These are phyloP conservation scores for Eremothecium gossypii DNA, from an alignment of 1,139 yeast genomes.

Conservation along the genomic window DNA sequence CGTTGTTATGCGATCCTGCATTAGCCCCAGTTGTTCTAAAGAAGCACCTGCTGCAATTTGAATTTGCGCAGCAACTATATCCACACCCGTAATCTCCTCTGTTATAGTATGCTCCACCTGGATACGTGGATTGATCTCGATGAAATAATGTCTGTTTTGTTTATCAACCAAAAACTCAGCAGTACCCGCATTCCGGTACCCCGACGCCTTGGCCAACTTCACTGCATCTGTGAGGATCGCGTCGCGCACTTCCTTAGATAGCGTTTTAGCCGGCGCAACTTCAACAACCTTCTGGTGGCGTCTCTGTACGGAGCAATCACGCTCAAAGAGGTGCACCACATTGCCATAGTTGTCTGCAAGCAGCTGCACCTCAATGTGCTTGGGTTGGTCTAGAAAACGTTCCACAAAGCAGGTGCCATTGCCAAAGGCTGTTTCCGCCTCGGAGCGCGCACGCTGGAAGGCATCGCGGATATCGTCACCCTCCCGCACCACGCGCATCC, in stretches of 20 bases:
- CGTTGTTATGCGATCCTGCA: conserved; percentile 89
- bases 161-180: conserved; percentile 94
- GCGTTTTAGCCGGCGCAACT: conserved; percentile 95
- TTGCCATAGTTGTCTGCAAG: conserved; percentile 92
- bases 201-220: conserved; percentile 75
- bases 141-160: conserved; percentile 92
- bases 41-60: conserved; percentile 99
- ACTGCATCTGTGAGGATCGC: conserved; percentile 93
- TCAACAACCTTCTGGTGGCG: conserved; percentile 99
- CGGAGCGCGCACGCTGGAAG: conserved; percentile 86
- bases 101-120: conserved; percentile 99
- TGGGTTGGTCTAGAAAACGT: conserved; percentile 89
- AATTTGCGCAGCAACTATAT: conserved; percentile 95
- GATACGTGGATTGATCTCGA: conserved; percentile 97
- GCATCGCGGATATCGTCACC: conserved; percentile 93
- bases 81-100: conserved; percentile 98
- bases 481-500: conserved; percentile 98
- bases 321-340: conserved; percentile 89
- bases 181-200: conserved; percentile 96
- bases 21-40: conserved; percentile 76
- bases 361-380: conserved; percentile 95
- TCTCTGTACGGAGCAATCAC: conserved; percentile 98
- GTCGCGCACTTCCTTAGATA: conserved; percentile 74
- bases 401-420: conserved; percentile 98
- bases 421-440: conserved; percentile 91